These are phyloP conservation scores for Erigeron philadelphicus DNA, from an alignment of 140 eudicot species.

Conservation along the genomic window DNA sequence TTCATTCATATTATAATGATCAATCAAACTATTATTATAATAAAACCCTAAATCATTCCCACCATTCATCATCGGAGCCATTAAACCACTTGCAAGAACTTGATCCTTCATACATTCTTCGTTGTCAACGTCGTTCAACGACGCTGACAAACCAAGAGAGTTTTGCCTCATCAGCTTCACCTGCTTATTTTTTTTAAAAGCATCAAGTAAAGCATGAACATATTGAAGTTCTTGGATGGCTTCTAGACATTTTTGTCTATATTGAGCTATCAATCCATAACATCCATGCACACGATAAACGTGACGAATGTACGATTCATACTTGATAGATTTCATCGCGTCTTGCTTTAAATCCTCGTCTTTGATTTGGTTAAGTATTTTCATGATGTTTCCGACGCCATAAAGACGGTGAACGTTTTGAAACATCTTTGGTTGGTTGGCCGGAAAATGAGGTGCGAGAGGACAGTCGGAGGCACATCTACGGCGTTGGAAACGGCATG, in stretches of 20 bases:
- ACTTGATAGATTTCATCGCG: constrained; percentile 67
- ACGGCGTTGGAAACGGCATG: constrained; percentile 72
- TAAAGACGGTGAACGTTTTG: constrained; percentile 58
- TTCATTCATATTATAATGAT: not conserved
- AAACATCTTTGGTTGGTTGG: constrained; percentile 46
- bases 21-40: not conserved
- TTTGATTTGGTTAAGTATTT: constrained; percentile 21
- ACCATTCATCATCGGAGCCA: constrained; percentile 11
- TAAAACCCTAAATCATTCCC: constrained; percentile 17
- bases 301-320: constrained; percentile 50
- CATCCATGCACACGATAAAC: constrained; percentile 53
- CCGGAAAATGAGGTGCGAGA: constrained; percentile 66
- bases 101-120: not conserved
- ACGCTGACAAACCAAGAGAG: not conserved
- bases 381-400: constrained; percentile 55
- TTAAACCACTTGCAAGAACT: constrained; percentile 6
- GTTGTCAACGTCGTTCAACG: not conserved
- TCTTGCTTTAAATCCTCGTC: constrained; percentile 35
- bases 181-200: constrained; percentile 14
- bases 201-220: constrained; percentile 27
- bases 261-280: constrained; percentile 22
- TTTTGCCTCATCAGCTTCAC: not conserved
- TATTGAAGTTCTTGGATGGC: constrained; percentile 27
- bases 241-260: constrained; percentile 15
- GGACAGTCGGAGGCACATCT: constrained; percentile 46